Evolutionary conservation across 148 eudicot species (phyloP), one percentile per base, ranked within the genome.

Genomic region (Chenopodium formosanum): DNA sequence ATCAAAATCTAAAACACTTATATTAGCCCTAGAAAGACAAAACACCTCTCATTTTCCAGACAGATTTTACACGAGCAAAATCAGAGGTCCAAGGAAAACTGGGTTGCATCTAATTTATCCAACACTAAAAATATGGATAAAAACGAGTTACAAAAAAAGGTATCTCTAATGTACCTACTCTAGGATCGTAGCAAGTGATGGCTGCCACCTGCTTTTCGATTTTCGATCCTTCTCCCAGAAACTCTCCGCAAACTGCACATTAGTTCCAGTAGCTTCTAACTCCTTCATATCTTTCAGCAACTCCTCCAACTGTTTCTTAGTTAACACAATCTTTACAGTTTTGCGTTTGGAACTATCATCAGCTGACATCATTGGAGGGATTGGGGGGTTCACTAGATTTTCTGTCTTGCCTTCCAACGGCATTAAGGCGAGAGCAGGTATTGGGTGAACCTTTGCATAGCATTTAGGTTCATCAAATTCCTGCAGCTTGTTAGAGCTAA

Each of bases 281-380:
- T 88, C 83, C 86, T 90, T 86, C 29, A 58, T 79, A 70, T 79
- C 86, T 77, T 77, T 85, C 22, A 91, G 56, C 83, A 89, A 79
- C 79, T 79, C 81, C 81, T 84, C 80, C 75, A 91, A 84, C 53
- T 91, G 89, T 72, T 89, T 82, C 88, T 86, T 88, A 16, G 89
- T 88, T 64, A 88, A 83, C 2, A 90, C 84, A 64, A 90, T 87
- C 89, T 87, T 93, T 32, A 89, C 86, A 79, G 81, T 85, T 67
- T 65, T 63, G 50, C 82, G 80, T 53, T 71, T 81, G 64, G 88
- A 75, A 63, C 75, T 46, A 77, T 68, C 75, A 13, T 74, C 83
- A 23, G 34, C 74, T 1, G 22, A 77, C 81, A 82, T 79, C 70
- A 78, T 76, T 52, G 48, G 86, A 27, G 86, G 74, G 40, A 73